Evolutionary conservation across 23 red algal species (phyloP).

Genomic region (Chondrus crispus): DNA sequence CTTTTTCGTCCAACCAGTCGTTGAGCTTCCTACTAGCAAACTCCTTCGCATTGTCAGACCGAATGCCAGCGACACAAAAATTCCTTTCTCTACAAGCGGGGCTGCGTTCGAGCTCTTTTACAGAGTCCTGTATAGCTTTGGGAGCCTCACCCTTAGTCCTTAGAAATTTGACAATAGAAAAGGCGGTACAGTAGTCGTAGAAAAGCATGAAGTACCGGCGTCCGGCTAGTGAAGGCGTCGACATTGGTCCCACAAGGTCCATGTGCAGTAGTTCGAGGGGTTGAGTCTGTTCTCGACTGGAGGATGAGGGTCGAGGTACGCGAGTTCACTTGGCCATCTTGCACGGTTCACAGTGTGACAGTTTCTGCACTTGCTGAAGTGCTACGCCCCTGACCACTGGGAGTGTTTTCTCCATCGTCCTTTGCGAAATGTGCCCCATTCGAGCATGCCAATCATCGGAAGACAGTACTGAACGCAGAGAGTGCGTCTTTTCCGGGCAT

Average conservation of each 20-base stretch:
- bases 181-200: background rate
- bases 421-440: background rate
- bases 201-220: background rate
- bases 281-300: background rate
- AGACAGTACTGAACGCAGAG: background rate
- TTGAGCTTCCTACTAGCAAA: background rate
- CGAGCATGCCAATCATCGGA: background rate
- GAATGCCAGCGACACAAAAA: background rate
- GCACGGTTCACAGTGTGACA: background rate
- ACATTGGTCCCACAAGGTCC: background rate
- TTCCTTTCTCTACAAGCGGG: background rate
- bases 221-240: background rate
- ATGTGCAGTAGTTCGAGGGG: background rate
- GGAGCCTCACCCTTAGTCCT: background rate
- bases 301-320: background rate
- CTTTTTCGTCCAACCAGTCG: background rate
- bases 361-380: background rate
- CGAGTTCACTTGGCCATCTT: background rate
- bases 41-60: slow-evolving; percentile 8
- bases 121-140: background rate
- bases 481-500: background rate
- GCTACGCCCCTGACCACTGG: background rate
- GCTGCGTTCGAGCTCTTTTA: background rate
- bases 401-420: background rate
- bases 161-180: background rate